Evolutionary conservation across 768 basidiomycete species (phyloP), one percentile per base, ranked within the genome.

Genomic region (Mycena olivaceomarginata): DNA sequence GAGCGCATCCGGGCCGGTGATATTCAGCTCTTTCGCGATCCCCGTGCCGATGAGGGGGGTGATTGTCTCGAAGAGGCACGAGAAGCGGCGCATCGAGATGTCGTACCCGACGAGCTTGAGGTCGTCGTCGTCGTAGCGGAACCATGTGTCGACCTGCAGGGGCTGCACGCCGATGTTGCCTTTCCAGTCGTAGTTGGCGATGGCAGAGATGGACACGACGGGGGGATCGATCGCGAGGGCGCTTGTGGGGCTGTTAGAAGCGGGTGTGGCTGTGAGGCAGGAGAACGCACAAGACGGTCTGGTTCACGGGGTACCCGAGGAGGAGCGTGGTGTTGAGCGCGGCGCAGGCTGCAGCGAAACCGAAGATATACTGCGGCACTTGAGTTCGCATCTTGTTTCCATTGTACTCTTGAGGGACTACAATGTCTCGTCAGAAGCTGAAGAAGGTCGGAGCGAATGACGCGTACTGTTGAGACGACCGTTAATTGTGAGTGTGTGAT

Each of bases 101-200:
- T 67, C 67, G 67, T 67, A 67, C 39, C 67, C 67, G 39, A 67
- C 53, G 53, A 57, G 53, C 67, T 69, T 57, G 39, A 69, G 67
- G 37, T 69, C 41, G 56, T 69, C 67, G 3, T 1, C n/a, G 40
- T 69, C 56, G 53, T 57, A 69, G 53, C 53, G 53, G 67, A 69
- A 69, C 67, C 67, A 69, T 12, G 53, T 69, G 67, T 69, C 67
- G 39, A 69, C 39, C 40, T 69, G 67, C 11, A 69, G n/a, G 11
- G 67, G 67, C 22, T 41, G 22, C 18, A 57, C 56, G 22, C 67
- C 67, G 67, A 69, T 43, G 13, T 57, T 40, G 56, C 67, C 53
- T 56, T 69, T 69, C 67, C 67, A 69, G 40, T 69, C 67, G 56
- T 69, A 69, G 15, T 69, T 57, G 4, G 67, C 53, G 67, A 69